Percentiles rank a stretch among this genome's conserved stretches.
phyloP scores from a whole-genome alignment of 305 asterid species.

The Fraxinus xanthoxyloides region DNA sequence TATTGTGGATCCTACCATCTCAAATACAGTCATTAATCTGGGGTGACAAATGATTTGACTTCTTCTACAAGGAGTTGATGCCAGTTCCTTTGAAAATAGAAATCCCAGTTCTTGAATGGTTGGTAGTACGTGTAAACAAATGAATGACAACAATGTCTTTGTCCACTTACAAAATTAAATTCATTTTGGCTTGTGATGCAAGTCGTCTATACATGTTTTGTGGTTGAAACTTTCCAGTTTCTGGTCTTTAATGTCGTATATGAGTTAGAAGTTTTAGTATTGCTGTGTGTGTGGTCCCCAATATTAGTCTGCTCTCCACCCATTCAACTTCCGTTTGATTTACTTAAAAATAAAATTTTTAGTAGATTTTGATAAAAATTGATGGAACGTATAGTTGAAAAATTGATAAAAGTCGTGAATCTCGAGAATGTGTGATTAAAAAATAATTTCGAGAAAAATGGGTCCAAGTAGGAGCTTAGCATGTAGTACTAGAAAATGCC shows the following conservation, averaged over 20 bases:
- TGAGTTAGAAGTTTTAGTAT: background rate
- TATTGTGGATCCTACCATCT: constrained; percentile 19
- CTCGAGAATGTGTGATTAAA: too few relatives aligned
- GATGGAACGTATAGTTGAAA: background rate
- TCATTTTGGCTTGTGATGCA: constrained; percentile 8
- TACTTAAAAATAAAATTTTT: too few relatives aligned
- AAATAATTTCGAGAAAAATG: too few relatives aligned
- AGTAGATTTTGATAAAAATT: too few relatives aligned
- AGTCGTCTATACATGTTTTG: background rate
- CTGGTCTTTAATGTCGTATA: background rate
- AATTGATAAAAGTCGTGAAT: background rate
- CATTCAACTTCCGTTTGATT: too few relatives aligned
- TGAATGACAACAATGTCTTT: background rate
- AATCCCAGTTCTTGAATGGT: background rate
- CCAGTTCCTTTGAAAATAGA: background rate
- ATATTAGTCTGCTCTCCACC: background rate
- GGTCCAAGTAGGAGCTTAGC: too few relatives aligned
- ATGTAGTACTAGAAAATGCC: too few relatives aligned
- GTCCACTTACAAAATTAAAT: background rate
- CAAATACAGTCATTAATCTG: background rate
- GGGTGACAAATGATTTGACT: background rate
- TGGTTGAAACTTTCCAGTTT: background rate
- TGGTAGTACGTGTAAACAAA: background rate
- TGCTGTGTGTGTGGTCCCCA: background rate
- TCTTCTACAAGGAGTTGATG: background rate